Percentiles rank a stretch among this genome's conserved stretches.
These are phyloP conservation scores for Solanum raphanifolium DNA, from an alignment of 257 asterid genomes.

Conservation along the genomic window DNA sequence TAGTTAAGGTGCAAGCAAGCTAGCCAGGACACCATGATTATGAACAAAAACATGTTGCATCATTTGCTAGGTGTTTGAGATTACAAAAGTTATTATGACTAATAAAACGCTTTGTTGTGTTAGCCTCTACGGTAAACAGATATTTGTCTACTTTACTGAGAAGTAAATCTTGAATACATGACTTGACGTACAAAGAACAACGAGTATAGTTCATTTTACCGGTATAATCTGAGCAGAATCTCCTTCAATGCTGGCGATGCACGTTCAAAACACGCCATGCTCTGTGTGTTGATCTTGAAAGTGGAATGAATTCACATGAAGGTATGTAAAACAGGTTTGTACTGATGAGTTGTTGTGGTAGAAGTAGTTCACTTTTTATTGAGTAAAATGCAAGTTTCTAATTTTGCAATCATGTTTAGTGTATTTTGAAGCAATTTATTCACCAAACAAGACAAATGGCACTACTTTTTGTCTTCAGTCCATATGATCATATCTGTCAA, in stretches of 20 bases:
- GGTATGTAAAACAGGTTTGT: slow-evolving; percentile 2
- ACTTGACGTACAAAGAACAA: neutral
- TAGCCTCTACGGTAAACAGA: neutral
- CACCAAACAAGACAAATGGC: neutral
- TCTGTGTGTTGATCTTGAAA: neutral
- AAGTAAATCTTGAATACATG: neutral
- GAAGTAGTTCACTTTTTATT: neutral
- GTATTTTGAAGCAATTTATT: slow-evolving; percentile 22
- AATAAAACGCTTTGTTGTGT: neutral
- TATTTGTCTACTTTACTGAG: neutral
- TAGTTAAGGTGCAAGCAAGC: neutral
- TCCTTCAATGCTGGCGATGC: slow-evolving; percentile 79
- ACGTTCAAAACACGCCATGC: slow-evolving; percentile 71
- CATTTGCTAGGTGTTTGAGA: neutral
- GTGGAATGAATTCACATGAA: neutral
- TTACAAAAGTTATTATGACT: neutral
- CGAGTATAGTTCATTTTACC: slow-evolving; percentile 20
- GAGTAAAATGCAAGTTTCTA: slow-evolving; percentile 48
- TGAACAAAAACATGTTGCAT: neutral
- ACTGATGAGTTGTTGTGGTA: neutral
- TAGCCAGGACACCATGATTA: neutral
- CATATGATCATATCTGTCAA: neutral
- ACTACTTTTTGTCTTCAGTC: neutral
- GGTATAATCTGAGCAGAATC: slow-evolving; percentile 61
- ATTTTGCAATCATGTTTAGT: slow-evolving; percentile 40